Base-by-base conservation (phyloP, 2,329 filamentous ascomycete genomes). In the Corynespora cassiicola region DNA sequence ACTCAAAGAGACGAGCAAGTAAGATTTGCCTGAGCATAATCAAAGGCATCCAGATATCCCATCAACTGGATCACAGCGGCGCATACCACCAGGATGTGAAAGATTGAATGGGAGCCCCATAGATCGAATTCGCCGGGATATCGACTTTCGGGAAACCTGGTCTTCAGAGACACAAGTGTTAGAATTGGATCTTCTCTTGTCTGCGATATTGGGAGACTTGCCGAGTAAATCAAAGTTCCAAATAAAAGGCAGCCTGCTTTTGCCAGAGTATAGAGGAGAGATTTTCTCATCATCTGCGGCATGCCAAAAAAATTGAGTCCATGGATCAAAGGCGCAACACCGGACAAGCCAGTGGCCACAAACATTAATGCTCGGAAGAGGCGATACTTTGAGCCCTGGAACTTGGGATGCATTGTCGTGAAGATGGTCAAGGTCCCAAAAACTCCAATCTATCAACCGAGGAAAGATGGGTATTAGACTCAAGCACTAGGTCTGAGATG, bases 401-500 rank as follows among this genome's bases (percentile, higher is more conserved):
- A 16, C 29, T 31, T 16, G 29, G 29, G 29, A 31, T 31, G 17
- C 29, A 20, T 31, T 31, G 29, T 20, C 29, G 20, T 20, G 29
- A 31, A 31, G 17, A 31, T 20, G 17, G 17, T 20, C 29, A 19
- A 31, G 14, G 29, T 31, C 17, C 17, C 29, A 11, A 14, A 14
- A 7, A 7, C 18, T 31, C 29, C 29, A 19, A 20, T 31, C 29
- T 31, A 17, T 31, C 12, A 31, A 31, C 17, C 11, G 9, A 31
- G 17, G 15, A 31, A 17, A 31, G 11, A 31, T 7, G 17, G 20
- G 9, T 17, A 14, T 31, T 31, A 20, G 29, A 16, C 11, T 31
- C 29, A 17, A 69, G 50, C 6, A 66, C 37, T 2, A 50, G 39
- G 7, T 54, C 56, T 1, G 64, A 68, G 15, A 53, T 28, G 10